A percentile compares a stretch with the other conserved stretches of the same genome.
Evolutionary conservation across 1,284 basidiomycete species (phyloP).

Genomic region (Tylopilus sp.): DNA sequence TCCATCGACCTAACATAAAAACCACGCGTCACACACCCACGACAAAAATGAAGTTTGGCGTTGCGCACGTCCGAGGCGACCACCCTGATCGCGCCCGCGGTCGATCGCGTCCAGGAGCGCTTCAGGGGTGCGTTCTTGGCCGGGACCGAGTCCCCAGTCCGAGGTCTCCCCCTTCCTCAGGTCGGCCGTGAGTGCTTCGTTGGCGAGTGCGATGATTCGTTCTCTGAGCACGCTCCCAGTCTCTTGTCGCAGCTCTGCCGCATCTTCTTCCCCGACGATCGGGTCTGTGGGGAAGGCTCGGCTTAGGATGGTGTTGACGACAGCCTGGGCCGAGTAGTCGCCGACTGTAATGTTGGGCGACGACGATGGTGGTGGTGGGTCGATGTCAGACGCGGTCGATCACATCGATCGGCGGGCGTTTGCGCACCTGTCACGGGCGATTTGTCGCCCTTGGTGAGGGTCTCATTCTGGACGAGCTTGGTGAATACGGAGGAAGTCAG

Average conservation of each 20-base stretch:
- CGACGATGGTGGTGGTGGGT: conserved; percentile 2
- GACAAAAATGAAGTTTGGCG: not conserved
- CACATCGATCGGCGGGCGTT: not conserved
- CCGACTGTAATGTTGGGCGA: conserved; percentile 68
- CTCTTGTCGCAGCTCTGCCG: conserved; percentile 67
- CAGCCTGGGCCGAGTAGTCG: conserved; percentile 87
- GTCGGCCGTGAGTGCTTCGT: conserved; percentile 67
- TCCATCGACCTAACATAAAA: conserved; percentile 69
- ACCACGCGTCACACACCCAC: conserved; percentile 2
- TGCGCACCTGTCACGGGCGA: conserved; percentile 88
- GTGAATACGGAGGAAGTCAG: conserved; percentile 88
- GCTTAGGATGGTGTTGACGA: conserved; percentile 77
- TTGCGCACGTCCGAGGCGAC: conserved; percentile 69
- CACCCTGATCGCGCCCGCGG: conserved; percentile 79
- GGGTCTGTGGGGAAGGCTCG: conserved; percentile 80
- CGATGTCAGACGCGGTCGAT: not conserved
- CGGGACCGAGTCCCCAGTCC: conserved; percentile 66
- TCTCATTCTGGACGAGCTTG: conserved; percentile 83
- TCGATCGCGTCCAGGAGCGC: conserved; percentile 85
- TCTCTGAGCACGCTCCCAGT: conserved; percentile 52
- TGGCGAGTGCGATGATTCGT: conserved; percentile 81
- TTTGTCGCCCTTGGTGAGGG: conserved; percentile 89
- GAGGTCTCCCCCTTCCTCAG: conserved; percentile 49
- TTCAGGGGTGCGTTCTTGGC: conserved; percentile 44
- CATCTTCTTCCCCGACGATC: conserved; percentile 96